Percentiles rank a stretch among this genome's conserved stretches.
Evolutionary conservation across 495 filamentous ascomycete species (phyloP).

Genomic region (Hapsidospora chrysogenum): DNA sequence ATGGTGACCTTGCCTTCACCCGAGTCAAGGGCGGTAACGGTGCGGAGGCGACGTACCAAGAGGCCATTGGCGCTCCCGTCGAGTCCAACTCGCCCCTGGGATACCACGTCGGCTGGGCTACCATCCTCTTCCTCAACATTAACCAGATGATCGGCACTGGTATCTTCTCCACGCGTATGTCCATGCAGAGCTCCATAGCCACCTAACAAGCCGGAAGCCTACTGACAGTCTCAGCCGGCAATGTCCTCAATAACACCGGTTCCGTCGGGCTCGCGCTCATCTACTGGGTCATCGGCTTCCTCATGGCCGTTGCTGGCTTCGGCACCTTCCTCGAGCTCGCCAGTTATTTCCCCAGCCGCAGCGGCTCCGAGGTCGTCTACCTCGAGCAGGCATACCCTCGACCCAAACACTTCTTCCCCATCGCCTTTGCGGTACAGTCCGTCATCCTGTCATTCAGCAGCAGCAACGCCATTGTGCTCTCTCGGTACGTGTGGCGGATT

Average conservation of each 20-base stretch:
- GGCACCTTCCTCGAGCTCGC: conserved; percentile 43
- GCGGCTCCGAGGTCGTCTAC: conserved; percentile 47
- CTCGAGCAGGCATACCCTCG: conserved; percentile 48
- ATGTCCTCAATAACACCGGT: conserved; percentile 33
- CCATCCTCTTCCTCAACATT: conserved; percentile 44
- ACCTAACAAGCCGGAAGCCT: neutral
- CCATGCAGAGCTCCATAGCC: neutral
- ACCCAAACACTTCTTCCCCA: conserved; percentile 43
- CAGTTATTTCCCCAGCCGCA: conserved; percentile 46
- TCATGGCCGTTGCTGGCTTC: conserved; percentile 32
- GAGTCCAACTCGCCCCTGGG: conserved; percentile 41
- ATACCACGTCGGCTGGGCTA: conserved; percentile 36
- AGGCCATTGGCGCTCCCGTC: conserved; percentile 45
- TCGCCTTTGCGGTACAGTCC: conserved; percentile 40
- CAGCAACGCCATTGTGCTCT: conserved; percentile 42
- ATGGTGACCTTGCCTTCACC: neutral
- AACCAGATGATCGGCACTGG: conserved; percentile 18
- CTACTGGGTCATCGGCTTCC: conserved; percentile 43
- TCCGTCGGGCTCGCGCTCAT: conserved; percentile 43
- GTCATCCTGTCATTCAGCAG: conserved; percentile 45
- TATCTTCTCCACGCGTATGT: conserved; percentile 1
- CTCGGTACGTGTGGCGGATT: conserved; percentile 39
- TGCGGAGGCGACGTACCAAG: conserved; percentile 39
- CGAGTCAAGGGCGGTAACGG: conserved; percentile 33
- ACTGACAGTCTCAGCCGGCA: too few relatives aligned